A percentile compares a stretch with the other conserved stretches of the same genome.
Evolutionary conservation across 1,284 basidiomycete species (phyloP).

Genomic region (Coniferiporia sulphurascens): DNA sequence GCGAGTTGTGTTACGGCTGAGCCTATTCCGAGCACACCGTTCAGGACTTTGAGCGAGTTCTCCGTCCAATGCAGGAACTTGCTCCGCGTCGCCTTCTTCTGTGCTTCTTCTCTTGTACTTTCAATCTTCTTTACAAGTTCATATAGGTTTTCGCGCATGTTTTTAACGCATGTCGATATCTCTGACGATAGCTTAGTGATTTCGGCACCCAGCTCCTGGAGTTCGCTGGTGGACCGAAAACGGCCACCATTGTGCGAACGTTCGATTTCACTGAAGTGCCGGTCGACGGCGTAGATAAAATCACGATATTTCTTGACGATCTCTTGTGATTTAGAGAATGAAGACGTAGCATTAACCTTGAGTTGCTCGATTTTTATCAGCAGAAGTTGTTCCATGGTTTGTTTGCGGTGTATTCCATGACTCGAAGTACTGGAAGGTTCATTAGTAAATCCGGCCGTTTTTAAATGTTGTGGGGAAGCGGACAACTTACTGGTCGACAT

Average conservation of each 20-base stretch:
- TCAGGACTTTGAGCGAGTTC: neutral
- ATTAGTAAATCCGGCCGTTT: neutral
- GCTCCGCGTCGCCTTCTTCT: neutral
- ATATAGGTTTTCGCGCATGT: neutral
- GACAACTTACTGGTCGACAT: neutral
- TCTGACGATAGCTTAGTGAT: neutral
- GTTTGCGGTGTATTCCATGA: neutral
- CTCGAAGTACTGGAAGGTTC: neutral
- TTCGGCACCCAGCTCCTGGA: neutral
- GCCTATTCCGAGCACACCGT: neutral
- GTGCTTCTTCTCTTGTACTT: neutral
- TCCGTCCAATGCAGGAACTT: neutral
- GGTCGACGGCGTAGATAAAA: neutral
- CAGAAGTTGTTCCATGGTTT: neutral
- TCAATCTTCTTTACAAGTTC: neutral
- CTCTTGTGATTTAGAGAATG: neutral
- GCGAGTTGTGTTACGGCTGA: neutral
- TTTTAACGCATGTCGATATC: neutral
- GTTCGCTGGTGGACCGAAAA: neutral
- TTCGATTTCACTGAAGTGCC: neutral
- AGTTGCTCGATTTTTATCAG: neutral
- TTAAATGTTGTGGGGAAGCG: neutral
- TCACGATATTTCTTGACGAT: neutral
- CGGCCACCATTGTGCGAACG: neutral
- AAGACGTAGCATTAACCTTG: neutral